These are phyloP conservation scores for Phyllosticta citriasiana DNA, from an alignment of 2,329 filamentous ascomycete species.

Conservation along the genomic window DNA sequence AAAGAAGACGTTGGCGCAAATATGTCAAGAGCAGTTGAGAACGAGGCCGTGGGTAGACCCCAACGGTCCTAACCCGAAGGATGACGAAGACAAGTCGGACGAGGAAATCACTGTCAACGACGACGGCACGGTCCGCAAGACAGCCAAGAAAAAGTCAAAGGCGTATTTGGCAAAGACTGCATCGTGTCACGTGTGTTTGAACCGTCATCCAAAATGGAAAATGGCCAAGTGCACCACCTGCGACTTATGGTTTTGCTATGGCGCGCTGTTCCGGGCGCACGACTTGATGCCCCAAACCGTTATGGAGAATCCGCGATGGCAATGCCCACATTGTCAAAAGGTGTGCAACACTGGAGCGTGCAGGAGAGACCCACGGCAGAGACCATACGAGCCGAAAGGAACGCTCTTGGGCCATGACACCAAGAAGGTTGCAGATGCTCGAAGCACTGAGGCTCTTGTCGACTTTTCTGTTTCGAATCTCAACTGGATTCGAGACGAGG, in stretches of 20 bases:
- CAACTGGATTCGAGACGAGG: slow-evolving; percentile 59
- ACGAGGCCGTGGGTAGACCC: slow-evolving; percentile 75
- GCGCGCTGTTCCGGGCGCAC: slow-evolving; percentile 83
- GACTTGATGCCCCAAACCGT: slow-evolving; percentile 77
- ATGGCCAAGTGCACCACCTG: slow-evolving; percentile 74
- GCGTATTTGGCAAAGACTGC: slow-evolving; percentile 41
- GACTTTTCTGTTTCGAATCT: slow-evolving; percentile 87
- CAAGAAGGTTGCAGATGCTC: slow-evolving; percentile 75
- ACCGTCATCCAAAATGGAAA: slow-evolving; percentile 74
- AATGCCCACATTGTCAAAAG: slow-evolving; percentile 74
- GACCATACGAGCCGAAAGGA: slow-evolving; percentile 75
- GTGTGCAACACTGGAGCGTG: slow-evolving; percentile 84
- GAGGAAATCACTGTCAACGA: slow-evolving; percentile 53
- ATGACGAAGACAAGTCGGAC: slow-evolving; percentile 37
- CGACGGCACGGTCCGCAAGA: slow-evolving; percentile 53
- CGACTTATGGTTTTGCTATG: slow-evolving; percentile 75
- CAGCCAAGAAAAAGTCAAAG: slow-evolving; percentile 48
- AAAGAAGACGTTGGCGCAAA: slow-evolving; percentile 76
- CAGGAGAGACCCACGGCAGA: slow-evolving; percentile 56
- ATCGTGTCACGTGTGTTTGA: slow-evolving; percentile 73
- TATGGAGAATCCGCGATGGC: slow-evolving; percentile 74
- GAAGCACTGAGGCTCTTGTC: slow-evolving; percentile 81
- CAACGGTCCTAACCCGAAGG: slow-evolving; percentile 45
- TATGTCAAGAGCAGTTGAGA: slow-evolving; percentile 85
- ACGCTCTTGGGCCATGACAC: slow-evolving; percentile 89